phyloP scores from a whole-genome alignment of 1,284 basidiomycete genomes.

The Ganoderma meredithae region DNA sequence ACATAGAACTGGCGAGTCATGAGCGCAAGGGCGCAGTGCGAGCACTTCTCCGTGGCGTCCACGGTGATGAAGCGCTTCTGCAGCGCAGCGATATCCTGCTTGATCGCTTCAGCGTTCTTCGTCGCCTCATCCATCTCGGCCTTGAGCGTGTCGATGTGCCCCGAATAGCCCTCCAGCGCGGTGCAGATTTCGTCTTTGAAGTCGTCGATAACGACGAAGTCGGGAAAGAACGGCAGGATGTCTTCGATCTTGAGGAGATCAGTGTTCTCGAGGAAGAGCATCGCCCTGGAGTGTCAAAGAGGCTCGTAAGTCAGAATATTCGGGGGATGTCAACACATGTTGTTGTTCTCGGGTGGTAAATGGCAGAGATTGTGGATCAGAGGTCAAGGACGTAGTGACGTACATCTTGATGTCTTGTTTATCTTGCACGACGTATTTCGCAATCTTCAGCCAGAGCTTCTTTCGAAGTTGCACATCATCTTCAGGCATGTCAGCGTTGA shows the following conservation, averaged over 20 bases:
- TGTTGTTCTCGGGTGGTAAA: neutral
- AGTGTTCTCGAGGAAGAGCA: conserved; percentile 95
- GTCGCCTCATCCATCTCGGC: conserved; percentile 97
- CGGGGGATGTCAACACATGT: neutral
- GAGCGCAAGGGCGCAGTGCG: conserved; percentile 78
- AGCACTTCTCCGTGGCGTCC: conserved; percentile 88
- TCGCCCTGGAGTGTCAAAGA: conserved; percentile 67
- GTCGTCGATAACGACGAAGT: conserved; percentile 99
- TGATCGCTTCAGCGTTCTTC: conserved; percentile 91
- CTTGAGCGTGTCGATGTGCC: conserved; percentile 91
- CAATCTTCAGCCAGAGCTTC: conserved; percentile 98
- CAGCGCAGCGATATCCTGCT: conserved; percentile 87
- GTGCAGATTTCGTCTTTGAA: conserved; percentile 99
- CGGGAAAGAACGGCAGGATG: conserved; percentile 98
- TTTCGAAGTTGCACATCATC: conserved; percentile 89
- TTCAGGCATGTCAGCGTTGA: conserved; percentile 93
- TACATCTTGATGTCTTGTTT: conserved; percentile 98
- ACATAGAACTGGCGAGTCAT: conserved; percentile 95
- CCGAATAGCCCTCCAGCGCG: conserved; percentile 93
- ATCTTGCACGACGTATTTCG: conserved; percentile 95
- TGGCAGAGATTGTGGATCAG: neutral
- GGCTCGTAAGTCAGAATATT: neutral
- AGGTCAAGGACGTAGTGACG: conserved; percentile 47
- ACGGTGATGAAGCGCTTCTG: conserved; percentile 94
- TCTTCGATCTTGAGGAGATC: conserved; percentile 98